phyloP scores from a whole-genome alignment of 106 monocot genomes.

The Dactylorhiza incarnata region DNA sequence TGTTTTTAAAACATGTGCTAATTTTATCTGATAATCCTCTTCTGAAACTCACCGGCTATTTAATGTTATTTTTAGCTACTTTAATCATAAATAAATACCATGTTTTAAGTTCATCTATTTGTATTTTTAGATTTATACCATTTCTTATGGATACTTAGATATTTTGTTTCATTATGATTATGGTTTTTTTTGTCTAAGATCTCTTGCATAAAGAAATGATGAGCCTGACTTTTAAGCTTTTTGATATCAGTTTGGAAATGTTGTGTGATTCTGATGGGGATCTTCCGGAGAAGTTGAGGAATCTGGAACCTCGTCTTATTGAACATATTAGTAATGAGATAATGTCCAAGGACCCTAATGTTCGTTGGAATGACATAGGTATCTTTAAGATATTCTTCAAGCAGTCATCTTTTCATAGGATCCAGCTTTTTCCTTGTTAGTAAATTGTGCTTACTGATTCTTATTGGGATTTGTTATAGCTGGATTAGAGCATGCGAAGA shows the following conservation, averaged over 20 bases:
- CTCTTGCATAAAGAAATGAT: not conserved
- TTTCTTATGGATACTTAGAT: not conserved
- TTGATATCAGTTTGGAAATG: constrained; percentile 61
- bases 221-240: constrained; percentile 1
- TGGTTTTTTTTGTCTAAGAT: not conserved
- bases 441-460: constrained; percentile 3
- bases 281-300: constrained; percentile 93
- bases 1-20: not conserved
- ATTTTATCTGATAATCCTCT: not conserved
- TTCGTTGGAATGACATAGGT: constrained; percentile 98
- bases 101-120: constrained; percentile 2
- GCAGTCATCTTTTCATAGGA: not conserved
- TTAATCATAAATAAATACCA: not conserved
- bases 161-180: not conserved
- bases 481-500: constrained; percentile 99
- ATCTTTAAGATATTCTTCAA: constrained; percentile 6
- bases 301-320: constrained; percentile 94
- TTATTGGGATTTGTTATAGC: constrained; percentile 35
- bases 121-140: not conserved
- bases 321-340: constrained; percentile 99
- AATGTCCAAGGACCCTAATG: constrained; percentile 97
- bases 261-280: constrained; percentile 93
- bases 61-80: not conserved
- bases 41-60: not conserved
- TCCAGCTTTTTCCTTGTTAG: not conserved